phyloP scores from a whole-genome alignment of 2,329 filamentous ascomycete genomes.

The Cladobotryum protrusum region DNA sequence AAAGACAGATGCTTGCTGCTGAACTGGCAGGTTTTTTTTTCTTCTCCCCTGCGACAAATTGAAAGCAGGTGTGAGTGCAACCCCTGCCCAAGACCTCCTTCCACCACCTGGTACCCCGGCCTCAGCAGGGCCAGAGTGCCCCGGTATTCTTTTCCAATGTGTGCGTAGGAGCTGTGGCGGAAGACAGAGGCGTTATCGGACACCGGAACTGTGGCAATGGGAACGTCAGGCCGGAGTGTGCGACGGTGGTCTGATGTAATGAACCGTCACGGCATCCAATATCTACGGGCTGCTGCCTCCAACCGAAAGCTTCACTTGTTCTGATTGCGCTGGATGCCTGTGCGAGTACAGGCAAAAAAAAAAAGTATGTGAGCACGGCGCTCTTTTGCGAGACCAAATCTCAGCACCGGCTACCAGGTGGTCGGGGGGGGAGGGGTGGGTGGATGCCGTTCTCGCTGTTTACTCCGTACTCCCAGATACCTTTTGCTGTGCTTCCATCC shows the following conservation, averaged over 20 bases:
- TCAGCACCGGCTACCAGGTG: slow-evolving; percentile 8
- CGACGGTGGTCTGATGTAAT: slow-evolving; percentile 6
- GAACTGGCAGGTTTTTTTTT: neutral
- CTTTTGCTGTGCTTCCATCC: neutral
- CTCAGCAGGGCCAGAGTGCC: neutral
- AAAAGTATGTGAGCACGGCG: neutral
- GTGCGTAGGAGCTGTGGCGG: slow-evolving; percentile 3
- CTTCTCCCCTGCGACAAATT: neutral
- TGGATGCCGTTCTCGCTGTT: neutral
- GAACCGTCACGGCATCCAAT: neutral
- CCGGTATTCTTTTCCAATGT: neutral
- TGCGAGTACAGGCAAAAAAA: too few species aligned
- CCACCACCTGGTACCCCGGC: slow-evolving; percentile 3
- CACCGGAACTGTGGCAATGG: slow-evolving; percentile 11
- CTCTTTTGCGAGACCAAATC: neutral
- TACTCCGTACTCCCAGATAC: slow-evolving; percentile 3
- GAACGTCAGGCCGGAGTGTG: neutral
- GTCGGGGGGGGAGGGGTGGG: neutral
- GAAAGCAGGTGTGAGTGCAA: neutral
- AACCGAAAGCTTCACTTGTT: neutral
- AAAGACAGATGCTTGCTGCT: slow-evolving; percentile 4
- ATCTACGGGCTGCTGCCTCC: neutral
- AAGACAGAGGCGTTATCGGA: slow-evolving; percentile 9
- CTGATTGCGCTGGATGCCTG: neutral
- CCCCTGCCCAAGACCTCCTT: slow-evolving; percentile 6